Base-by-base conservation (phyloP, 106 monocot species). In the Allium fistulosum region DNA sequence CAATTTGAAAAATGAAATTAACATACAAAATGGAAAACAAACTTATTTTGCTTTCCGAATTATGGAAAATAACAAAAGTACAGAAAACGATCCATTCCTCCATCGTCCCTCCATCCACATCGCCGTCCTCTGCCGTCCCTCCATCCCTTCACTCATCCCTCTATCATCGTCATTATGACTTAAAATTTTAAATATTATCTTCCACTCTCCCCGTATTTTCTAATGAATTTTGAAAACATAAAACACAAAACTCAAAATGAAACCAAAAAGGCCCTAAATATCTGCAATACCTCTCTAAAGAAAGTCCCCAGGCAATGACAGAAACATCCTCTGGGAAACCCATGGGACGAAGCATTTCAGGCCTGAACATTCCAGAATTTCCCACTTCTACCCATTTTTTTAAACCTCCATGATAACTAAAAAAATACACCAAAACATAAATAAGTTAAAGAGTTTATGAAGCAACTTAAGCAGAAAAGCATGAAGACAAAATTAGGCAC, bases 301-400 rank as follows among this genome's bases (percentile, higher is more conserved):
- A 97, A 61, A 92, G 92, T 16, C 97, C 97, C 92, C 97, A 97
- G 58, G 97, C 97, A 69, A 97, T 90, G 48, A 97, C 92, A 70
- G 86, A 80, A 68, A 97, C 92, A 81, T 92, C 97, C 57, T 89
- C 86, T 3, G 97, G 97, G 60, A 97, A 79, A 4, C 97, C 97
- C 97, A 92, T 97, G 11, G 97, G 86, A 8, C 86, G 80, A 26
- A 97, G 70, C 97, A 97, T 97, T 77, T 97, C 97, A 26, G 97
- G 97, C 73, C 97, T 82, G 63, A 97, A 97, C 92, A 97, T 97
- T 61, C 97, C 92, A 9, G 88, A 92, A 65, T 97, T 97, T 22
- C 97, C 97, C 22, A 97, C 75, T 67, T 97, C 97, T 64, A 97
- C 92, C 97, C 97, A 97, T 78, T 92, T 97, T 65, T 87, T 71